Conservation (phyloP, 345 rosid species). For the Barbarea vulgaris region DNA sequence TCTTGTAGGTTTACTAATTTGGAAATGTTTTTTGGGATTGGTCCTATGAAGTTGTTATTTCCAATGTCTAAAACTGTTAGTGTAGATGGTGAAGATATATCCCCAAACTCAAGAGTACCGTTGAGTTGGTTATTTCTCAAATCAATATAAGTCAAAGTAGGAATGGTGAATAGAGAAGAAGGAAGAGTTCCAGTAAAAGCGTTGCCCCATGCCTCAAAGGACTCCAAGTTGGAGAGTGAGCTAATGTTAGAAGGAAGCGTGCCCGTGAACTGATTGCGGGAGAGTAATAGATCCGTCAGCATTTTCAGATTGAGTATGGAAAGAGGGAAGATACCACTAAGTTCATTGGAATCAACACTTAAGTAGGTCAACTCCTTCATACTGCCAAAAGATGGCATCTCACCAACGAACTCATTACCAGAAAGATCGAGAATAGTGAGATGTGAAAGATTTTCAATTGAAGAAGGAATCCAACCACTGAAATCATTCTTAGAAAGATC, state of each 20-base stretch:
- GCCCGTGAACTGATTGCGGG: neutral
- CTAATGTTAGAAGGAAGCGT: neutral
- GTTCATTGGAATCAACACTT: neutral
- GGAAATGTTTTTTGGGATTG: constrained; percentile 17
- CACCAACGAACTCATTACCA: neutral
- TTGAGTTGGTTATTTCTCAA: neutral
- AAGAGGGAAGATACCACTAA: neutral
- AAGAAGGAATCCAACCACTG: neutral
- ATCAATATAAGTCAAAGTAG: neutral
- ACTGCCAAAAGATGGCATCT: neutral
- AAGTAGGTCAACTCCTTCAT: neutral
- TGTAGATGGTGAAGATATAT: neutral
- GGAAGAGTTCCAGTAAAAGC: neutral
- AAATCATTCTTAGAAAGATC: neutral
- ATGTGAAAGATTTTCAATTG: neutral
- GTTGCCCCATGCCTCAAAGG: neutral
- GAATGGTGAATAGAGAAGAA: neutral
- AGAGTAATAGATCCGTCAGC: neutral
- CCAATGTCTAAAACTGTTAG: neutral
- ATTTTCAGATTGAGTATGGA: neutral
- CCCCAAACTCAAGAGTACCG: neutral
- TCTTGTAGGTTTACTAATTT: neutral
- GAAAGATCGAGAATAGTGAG: neutral
- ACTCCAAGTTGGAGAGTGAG: neutral
- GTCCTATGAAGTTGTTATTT: constrained; percentile 34